Conservation (phyloP, 331 rosid species). For the Cydonia oblonga region DNA sequence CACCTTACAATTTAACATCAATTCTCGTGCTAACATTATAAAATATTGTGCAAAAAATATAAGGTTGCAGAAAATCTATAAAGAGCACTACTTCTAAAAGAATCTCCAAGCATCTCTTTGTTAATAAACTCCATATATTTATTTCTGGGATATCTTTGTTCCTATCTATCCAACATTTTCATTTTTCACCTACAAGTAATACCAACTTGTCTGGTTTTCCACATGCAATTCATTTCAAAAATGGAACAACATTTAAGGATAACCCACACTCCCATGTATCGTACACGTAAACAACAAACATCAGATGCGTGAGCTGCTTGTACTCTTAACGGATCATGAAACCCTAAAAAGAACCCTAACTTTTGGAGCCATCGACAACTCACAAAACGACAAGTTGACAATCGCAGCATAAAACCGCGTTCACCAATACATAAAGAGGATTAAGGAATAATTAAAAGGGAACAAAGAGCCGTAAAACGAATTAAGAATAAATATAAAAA, state of each 20-base stretch:
- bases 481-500: not conserved
- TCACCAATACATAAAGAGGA: not conserved
- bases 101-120: no score
- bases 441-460: not conserved
- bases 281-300: not conserved
- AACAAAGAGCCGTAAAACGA: not conserved
- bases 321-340: not conserved
- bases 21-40: fast-evolving
- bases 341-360: not conserved
- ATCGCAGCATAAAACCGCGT: not conserved
- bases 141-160: not conserved
- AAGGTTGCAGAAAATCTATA: fast-evolving
- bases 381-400: not conserved
- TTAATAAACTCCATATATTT: not conserved
- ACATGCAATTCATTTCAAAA: not conserved
- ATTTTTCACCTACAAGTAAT: not conserved
- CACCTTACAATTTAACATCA: no score
- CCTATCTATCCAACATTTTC: not conserved
- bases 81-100: no score
- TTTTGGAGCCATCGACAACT: not conserved
- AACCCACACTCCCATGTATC: not conserved
- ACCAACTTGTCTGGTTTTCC: not conserved
- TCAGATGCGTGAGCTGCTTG: not conserved
- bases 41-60: no score
- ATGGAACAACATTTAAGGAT: not conserved